Conservation (phyloP, 352 stramenopile species). For the Phytophthora podocarpi region DNA sequence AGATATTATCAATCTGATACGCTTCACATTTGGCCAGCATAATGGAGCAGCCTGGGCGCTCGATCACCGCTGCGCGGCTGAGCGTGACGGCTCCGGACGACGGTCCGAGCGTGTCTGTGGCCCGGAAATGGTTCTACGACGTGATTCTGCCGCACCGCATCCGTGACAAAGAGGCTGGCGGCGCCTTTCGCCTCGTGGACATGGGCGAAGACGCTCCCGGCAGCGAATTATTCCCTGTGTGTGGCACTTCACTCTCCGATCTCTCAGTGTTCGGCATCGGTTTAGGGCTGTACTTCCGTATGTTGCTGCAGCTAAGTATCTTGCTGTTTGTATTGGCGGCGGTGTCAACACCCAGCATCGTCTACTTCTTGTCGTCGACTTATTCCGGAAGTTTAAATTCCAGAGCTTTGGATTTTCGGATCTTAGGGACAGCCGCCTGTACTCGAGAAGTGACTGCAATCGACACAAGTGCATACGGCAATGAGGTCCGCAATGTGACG, state of each 20-base stretch:
- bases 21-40: neutral
- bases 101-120: conserved; percentile 39
- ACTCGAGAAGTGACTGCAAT: conserved; percentile 39
- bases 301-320: conserved; percentile 58
- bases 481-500: conserved; percentile 12
- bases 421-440: conserved; percentile 64
- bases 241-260: conserved; percentile 56
- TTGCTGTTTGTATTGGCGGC: conserved; percentile 63
- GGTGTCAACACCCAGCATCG: conserved; percentile 61
- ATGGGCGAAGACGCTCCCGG: conserved; percentile 64
- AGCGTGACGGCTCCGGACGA: conserved; percentile 28
- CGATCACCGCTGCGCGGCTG: conserved; percentile 19
- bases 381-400: conserved; percentile 57
- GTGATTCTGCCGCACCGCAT: conserved; percentile 65
- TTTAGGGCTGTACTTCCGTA: conserved; percentile 81
- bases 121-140: conserved; percentile 54
- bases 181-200: conserved; percentile 57
- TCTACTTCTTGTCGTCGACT: conserved; percentile 67
- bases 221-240: conserved; percentile 70
- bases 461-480: conserved; percentile 14
- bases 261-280: conserved; percentile 78
- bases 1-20: conserved; percentile 3
- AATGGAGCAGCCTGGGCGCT: conserved; percentile 21
- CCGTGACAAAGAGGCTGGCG: conserved; percentile 38
- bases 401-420: conserved; percentile 48